phyloP scores from a whole-genome alignment of 306 rosid species.

The Argentina anserina region DNA sequence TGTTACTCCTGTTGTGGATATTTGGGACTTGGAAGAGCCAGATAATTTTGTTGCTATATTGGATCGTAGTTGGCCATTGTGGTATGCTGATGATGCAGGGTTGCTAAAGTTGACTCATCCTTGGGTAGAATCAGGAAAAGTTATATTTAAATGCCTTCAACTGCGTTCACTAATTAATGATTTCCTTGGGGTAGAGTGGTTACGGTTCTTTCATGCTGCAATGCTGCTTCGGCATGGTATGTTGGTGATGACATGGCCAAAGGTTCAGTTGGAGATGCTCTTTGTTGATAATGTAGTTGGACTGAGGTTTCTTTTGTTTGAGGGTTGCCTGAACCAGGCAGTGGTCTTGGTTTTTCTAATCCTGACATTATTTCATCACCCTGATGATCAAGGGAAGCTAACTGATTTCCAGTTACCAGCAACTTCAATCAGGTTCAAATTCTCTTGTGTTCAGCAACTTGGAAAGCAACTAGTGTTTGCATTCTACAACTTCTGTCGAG shows the following conservation, averaged over 20 bases:
- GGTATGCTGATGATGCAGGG: constrained; percentile 53
- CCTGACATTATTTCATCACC: constrained; percentile 50
- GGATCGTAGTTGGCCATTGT: constrained; percentile 41
- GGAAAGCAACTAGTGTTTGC: constrained; percentile 74
- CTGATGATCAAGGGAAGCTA: constrained; percentile 42
- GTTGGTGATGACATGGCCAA: constrained; percentile 62
- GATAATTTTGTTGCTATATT: constrained; percentile 24
- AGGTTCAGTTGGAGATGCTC: constrained; percentile 80
- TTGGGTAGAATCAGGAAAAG: constrained; percentile 38
- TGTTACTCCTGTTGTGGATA: constrained; percentile 23
- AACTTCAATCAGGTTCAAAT: constrained; percentile 77
- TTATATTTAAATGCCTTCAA: constrained; percentile 47
- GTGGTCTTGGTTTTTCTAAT: constrained; percentile 56
- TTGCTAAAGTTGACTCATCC: constrained; percentile 37
- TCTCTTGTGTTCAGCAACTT: constrained; percentile 49
- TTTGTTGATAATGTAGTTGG: constrained; percentile 88
- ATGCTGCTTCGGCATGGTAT: constrained; percentile 54
- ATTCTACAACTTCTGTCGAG: constrained; percentile 57
- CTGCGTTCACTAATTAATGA: constrained; percentile 31
- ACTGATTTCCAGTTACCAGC: constrained; percentile 60
- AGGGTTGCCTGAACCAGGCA: constrained; percentile 75
- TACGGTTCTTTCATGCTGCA: constrained; percentile 46
- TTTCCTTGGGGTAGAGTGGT: constrained; percentile 36
- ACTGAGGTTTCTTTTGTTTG: constrained; percentile 69
- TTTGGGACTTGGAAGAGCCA: constrained; percentile 26